These are phyloP conservation scores for Acacia melanoxylon DNA, from an alignment of 306 rosid species.

Conservation along the genomic window DNA sequence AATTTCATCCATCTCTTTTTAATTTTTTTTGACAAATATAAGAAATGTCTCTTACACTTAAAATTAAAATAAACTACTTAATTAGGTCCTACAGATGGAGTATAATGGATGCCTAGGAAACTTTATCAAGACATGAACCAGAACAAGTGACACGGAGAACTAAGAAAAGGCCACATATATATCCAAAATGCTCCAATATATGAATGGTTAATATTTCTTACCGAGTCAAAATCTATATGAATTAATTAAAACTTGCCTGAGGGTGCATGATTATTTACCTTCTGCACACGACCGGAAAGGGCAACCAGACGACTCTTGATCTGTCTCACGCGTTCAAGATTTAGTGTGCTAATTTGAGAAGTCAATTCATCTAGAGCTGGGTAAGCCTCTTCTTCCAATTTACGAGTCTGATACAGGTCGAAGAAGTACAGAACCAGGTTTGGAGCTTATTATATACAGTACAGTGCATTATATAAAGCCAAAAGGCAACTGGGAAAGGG, in stretches of 20 bases:
- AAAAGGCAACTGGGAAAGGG: background rate
- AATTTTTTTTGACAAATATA: no score
- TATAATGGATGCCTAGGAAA: background rate
- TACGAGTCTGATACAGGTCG: constrained; percentile 49
- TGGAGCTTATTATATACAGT: background rate
- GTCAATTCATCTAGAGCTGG: constrained; percentile 88
- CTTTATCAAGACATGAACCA: background rate
- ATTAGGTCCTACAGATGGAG: no score
- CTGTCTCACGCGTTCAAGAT: constrained; percentile 75
- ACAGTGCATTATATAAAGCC: background rate
- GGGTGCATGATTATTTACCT: constrained; percentile 45
- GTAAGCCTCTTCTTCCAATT: constrained; percentile 80
- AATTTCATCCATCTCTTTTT: no score
- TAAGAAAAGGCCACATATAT: background rate
- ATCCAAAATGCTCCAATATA: background rate
- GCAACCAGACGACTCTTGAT: constrained; percentile 86
- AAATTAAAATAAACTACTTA: no score
- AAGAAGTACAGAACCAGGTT: background rate
- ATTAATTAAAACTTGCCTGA: background rate
- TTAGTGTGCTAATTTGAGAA: constrained; percentile 69
- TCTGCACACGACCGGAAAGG: constrained; percentile 78
- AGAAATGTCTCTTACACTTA: no score
- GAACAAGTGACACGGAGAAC: background rate
- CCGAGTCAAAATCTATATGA: background rate
- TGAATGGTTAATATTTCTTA: background rate